Evolutionary conservation across 768 basidiomycete genomes (phyloP).

Genomic region (Pisolithus microcarpus): DNA sequence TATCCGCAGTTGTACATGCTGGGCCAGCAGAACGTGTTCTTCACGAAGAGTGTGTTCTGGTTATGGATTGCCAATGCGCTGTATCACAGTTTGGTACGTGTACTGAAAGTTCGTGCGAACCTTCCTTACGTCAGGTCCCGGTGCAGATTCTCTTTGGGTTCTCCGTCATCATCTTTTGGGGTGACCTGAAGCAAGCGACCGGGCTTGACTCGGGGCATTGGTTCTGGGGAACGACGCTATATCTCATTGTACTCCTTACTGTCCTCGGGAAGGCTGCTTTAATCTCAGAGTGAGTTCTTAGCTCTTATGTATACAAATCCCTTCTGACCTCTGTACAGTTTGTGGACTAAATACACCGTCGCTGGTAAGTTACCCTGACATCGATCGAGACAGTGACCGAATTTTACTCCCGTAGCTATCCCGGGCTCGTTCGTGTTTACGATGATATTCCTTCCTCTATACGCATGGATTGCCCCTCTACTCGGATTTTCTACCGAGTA

Average conservation of each 20-base stretch:
- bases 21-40: slow-evolving; percentile 92
- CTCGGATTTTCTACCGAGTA: slow-evolving; percentile 91
- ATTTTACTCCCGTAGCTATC: slow-evolving; percentile 52
- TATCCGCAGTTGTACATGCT: slow-evolving; percentile 95
- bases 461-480: slow-evolving; percentile 78
- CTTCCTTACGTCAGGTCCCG: background rate
- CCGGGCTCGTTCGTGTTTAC: slow-evolving; percentile 96
- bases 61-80: slow-evolving; percentile 84
- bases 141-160: slow-evolving; percentile 78
- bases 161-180: slow-evolving; percentile 88
- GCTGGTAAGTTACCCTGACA: slow-evolving; percentile 46
- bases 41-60: slow-evolving; percentile 88
- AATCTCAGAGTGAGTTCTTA: slow-evolving; percentile 80
- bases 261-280: slow-evolving; percentile 96
- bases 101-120: background rate
- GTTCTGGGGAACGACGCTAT: slow-evolving; percentile 98
- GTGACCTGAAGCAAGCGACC: slow-evolving; percentile 72
- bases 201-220: slow-evolving; percentile 91
- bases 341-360: slow-evolving; percentile 99
- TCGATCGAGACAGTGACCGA: background rate
- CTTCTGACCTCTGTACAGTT: slow-evolving; percentile 35
- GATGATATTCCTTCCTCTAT: slow-evolving; percentile 91
- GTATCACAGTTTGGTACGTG: slow-evolving; percentile 78
- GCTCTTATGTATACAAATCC: background rate
- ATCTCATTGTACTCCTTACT: slow-evolving; percentile 86